A percentile compares a stretch with the other conserved stretches of the same genome.
Conservation (phyloP, 441 rosid genomes). For the Erodium moschatum region DNA sequence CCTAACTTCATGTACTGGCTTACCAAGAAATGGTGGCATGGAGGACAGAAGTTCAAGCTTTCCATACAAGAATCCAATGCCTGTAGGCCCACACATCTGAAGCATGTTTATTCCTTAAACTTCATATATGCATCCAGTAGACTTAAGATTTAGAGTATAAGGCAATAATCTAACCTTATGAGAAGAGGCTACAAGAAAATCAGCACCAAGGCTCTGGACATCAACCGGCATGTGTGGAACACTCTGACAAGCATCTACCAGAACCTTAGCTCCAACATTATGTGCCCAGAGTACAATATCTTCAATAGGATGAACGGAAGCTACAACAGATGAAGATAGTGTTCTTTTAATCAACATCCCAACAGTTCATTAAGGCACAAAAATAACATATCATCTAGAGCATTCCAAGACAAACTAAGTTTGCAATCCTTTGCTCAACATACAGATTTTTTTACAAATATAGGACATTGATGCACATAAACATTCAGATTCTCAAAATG, state of each 20-base stretch:
- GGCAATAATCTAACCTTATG: slow-evolving; percentile 70
- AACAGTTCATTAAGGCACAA: background rate
- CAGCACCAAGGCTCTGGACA: slow-evolving; percentile 68
- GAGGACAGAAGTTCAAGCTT: slow-evolving; percentile 57
- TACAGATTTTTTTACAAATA: background rate
- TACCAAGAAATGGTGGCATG: slow-evolving; percentile 97
- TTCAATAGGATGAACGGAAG: slow-evolving; percentile 70
- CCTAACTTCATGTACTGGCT: slow-evolving; percentile 16
- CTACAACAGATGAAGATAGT: slow-evolving; percentile 27
- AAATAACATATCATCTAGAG: background rate
- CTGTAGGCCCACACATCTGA: slow-evolving; percentile 99
- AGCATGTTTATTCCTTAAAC: slow-evolving; percentile 63
- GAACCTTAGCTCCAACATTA: slow-evolving; percentile 67
- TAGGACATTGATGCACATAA: background rate
- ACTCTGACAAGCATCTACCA: slow-evolving; percentile 95
- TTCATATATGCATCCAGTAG: slow-evolving; percentile 28
- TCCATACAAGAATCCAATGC: slow-evolving; percentile 90
- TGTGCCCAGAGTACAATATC: slow-evolving; percentile 70
- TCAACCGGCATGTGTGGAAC: slow-evolving; percentile 91
- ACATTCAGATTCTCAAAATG: background rate
- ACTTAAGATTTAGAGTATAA: slow-evolving; percentile 16
- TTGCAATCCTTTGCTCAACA: background rate
- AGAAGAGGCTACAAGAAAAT: slow-evolving; percentile 94
- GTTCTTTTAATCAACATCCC: background rate
- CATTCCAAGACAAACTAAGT: background rate